A percentile compares a stretch with the other conserved stretches of the same genome.
Evolutionary conservation across 495 filamentous ascomycete species (phyloP).

Genomic region (Aspergillus conjunctus): DNA sequence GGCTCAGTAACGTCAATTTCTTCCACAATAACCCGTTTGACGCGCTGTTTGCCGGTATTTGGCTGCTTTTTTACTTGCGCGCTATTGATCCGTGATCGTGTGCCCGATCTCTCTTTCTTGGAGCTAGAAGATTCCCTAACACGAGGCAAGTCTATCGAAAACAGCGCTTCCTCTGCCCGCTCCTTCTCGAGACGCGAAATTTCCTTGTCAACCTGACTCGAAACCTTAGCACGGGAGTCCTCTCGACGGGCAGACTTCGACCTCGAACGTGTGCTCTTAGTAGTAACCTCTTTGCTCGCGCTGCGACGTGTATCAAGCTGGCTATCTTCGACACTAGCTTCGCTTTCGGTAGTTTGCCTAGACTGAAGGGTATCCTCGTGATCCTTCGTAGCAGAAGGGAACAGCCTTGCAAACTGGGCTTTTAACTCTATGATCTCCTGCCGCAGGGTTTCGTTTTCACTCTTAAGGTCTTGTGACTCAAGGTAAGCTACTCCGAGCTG

Average conservation of each 20-base stretch:
- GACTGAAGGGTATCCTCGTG: conserved; percentile 39
- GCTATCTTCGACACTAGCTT: conserved; percentile 38
- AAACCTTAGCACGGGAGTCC: conserved; percentile 39
- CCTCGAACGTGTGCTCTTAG: conserved; percentile 38
- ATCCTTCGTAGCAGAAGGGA: conserved; percentile 21
- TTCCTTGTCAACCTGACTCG: conserved; percentile 46
- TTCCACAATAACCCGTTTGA: conserved; percentile 48
- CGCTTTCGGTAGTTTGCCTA: conserved; percentile 31
- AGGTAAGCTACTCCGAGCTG: conserved; percentile 65
- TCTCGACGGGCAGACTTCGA: conserved; percentile 35
- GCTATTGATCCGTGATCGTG: conserved; percentile 19
- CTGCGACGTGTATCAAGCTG: conserved; percentile 41
- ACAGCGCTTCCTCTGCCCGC: conserved; percentile 50
- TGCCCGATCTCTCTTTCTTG: conserved; percentile 26
- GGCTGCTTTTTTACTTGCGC: conserved; percentile 36
- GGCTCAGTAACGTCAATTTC: conserved; percentile 39
- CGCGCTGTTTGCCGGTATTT: conserved; percentile 48
- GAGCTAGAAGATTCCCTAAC: conserved; percentile 28
- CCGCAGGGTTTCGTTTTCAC: conserved; percentile 53
- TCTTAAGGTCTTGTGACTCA: conserved; percentile 64
- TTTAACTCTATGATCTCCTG: conserved; percentile 53
- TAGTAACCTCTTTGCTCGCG: conserved; percentile 38
- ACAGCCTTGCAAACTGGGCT: conserved; percentile 37
- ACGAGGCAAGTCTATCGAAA: conserved; percentile 42
- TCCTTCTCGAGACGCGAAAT: conserved; percentile 47